Evolutionary conservation across 2,329 filamentous ascomycete genomes (phyloP), one percentile per base, ranked within the genome.

Genomic region (Fusarium humuli): DNA sequence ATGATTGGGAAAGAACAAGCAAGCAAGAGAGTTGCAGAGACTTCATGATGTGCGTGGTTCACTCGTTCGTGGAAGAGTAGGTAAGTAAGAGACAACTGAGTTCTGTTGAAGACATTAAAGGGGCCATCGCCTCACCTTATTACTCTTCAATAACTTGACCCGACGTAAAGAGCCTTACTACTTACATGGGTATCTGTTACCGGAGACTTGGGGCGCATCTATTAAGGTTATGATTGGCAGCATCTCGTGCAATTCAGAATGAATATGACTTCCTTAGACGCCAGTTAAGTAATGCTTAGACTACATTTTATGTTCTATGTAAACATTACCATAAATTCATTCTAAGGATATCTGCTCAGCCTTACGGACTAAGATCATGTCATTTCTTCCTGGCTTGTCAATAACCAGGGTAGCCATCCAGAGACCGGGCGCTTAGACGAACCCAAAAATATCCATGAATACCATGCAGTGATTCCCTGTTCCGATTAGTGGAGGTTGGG

Each of bases 371-470:
- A n/a, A n/a, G 14, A 13, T 7, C 45, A 30, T 7, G 11, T 32
- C 34, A 40, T 20, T 13, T 16, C 27, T 7, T 10, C 13, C n/a
- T 23, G 16, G 13, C 16, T 16, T n/a, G 30, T 25, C 18, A 46
- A 29, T 22, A 25, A 41, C 32, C 13, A 5, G 60, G 41, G 20
- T 53, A 37, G 41, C 57, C 42, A 55, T 42, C 34, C 34, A 29
- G 30, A 37, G 27, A 14, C 29, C 12, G 41, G 62, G 62, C 62
- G 62, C 62, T 60, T 66, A 65, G 10, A 44, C 34, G 12, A 18
- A n/a, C 22, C 53, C 46, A 65, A 65, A 65, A 65, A 56, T 62
- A 56, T 37, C 34, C 34, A 37, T 37, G 34, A 10, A 37, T 4
- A 56, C 18, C 30, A 50, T 32, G 14, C 6, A 9, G 18, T 22